Conservation (phyloP, 805 yeast genomes). For the Blastobotrys peoriensis region DNA sequence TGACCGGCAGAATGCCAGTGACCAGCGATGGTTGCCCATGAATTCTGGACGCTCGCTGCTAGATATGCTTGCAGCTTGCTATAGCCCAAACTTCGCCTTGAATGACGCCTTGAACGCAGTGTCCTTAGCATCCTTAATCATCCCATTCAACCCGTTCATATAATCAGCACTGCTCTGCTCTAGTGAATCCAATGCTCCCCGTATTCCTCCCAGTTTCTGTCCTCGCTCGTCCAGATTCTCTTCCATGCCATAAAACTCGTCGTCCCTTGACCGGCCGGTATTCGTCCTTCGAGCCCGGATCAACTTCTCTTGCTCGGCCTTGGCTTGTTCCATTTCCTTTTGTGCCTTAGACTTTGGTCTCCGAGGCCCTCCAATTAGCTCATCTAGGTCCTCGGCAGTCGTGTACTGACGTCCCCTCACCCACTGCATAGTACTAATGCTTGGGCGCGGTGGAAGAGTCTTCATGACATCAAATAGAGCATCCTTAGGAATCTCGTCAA, state of each 20-base stretch:
- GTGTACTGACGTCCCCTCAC: constrained; percentile 68
- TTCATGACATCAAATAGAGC: constrained; percentile 63
- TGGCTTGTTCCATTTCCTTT: constrained; percentile 24
- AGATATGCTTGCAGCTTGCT: too few relatives aligned
- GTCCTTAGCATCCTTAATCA: constrained; percentile 22
- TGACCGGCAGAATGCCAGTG: too few relatives aligned
- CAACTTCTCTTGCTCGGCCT: constrained; percentile 20
- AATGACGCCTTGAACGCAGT: constrained; percentile 19
- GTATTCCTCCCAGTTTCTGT: constrained; percentile 33
- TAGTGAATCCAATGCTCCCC: constrained; percentile 37
- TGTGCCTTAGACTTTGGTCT: constrained; percentile 51
- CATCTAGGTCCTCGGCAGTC: constrained; percentile 56
- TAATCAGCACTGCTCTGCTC: constrained; percentile 43
- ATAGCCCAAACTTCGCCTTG: constrained; percentile 16
- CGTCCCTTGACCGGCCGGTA: background rate
- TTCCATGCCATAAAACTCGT: background rate
- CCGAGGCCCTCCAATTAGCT: constrained; percentile 66
- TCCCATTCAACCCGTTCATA: constrained; percentile 37
- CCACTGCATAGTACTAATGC: constrained; percentile 75
- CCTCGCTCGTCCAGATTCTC: constrained; percentile 12
- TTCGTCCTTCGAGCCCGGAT: constrained; percentile 13
- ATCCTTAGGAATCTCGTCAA: constrained; percentile 39
- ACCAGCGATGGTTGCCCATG: too few relatives aligned
- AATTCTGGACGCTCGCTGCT: too few relatives aligned
- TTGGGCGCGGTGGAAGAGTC: constrained; percentile 71